These are phyloP conservation scores for Eremochloa ophiuroides DNA, from an alignment of 176 grass and related monocot species.

Conservation along the genomic window DNA sequence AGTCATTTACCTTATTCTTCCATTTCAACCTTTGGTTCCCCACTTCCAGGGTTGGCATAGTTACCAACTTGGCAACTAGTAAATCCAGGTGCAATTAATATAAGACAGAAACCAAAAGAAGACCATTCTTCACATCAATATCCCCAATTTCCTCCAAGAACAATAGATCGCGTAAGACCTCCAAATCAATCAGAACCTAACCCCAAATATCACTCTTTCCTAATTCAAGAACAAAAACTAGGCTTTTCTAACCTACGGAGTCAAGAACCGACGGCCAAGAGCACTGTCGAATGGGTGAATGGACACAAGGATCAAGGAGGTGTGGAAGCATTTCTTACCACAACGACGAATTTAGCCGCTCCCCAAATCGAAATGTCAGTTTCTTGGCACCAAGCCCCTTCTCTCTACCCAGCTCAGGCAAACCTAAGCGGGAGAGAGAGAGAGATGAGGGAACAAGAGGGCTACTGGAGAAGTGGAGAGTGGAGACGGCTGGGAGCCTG, in stretches of 20 bases:
- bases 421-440: background rate
- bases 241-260: background rate
- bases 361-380: background rate
- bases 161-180: background rate
- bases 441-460: constrained; percentile 9
- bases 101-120: background rate
- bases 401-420: background rate
- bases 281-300: background rate
- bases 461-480: constrained; percentile 11
- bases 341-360: background rate
- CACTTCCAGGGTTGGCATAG: background rate
- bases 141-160: background rate
- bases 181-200: background rate
- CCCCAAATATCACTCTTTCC: background rate
- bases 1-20: background rate
- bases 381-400: background rate
- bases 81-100: background rate
- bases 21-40: background rate
- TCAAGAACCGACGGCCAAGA: background rate
- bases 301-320: background rate
- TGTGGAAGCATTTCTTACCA: background rate
- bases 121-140: background rate
- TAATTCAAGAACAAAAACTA: background rate
- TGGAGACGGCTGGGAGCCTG: too few relatives aligned
- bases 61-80: background rate